Evolutionary conservation across 345 rosid species (phyloP).

Genomic region (Hirschfeldia incana): DNA sequence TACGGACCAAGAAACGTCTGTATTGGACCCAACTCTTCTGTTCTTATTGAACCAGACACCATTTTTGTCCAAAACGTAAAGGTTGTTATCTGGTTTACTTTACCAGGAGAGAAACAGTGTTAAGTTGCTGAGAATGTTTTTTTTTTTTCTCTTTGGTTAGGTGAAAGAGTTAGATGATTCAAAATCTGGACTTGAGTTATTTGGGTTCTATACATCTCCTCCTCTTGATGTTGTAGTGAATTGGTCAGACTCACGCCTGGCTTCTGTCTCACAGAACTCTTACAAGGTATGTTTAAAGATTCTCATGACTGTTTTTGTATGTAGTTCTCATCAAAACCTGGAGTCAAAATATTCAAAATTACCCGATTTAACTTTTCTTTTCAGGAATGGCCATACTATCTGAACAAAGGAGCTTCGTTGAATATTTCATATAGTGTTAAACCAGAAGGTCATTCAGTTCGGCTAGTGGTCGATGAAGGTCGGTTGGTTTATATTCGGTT

Average conservation of each 20-base stretch:
- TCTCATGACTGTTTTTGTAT: neutral
- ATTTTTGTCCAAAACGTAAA: conserved; percentile 66
- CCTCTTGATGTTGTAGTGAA: conserved; percentile 53
- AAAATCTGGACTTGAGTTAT: conserved; percentile 48
- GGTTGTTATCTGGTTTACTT: conserved; percentile 42
- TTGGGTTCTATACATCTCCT: conserved; percentile 64
- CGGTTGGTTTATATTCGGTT: conserved; percentile 4
- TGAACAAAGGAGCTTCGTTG: conserved; percentile 68
- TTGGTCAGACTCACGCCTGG: conserved; percentile 52
- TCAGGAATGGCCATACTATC: conserved; percentile 66
- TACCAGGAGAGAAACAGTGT: neutral
- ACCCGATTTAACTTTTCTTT: neutral
- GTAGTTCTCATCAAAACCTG: neutral
- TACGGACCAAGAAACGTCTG: conserved; percentile 50
- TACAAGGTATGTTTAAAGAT: conserved; percentile 55
- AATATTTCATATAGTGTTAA: conserved; percentile 64
- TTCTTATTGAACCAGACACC: conserved; percentile 60
- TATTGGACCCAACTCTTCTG: conserved; percentile 67
- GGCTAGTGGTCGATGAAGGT: conserved; percentile 79
- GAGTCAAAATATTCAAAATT: neutral
- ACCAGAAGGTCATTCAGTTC: conserved; percentile 48
- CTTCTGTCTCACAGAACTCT: conserved; percentile 50
- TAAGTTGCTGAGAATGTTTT: neutral
- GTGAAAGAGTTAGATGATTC: conserved; percentile 54
- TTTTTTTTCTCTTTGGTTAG: conserved; percentile 35